phyloP scores from a whole-genome alignment of 208 protist genomes.

The Polymyxa betae region DNA sequence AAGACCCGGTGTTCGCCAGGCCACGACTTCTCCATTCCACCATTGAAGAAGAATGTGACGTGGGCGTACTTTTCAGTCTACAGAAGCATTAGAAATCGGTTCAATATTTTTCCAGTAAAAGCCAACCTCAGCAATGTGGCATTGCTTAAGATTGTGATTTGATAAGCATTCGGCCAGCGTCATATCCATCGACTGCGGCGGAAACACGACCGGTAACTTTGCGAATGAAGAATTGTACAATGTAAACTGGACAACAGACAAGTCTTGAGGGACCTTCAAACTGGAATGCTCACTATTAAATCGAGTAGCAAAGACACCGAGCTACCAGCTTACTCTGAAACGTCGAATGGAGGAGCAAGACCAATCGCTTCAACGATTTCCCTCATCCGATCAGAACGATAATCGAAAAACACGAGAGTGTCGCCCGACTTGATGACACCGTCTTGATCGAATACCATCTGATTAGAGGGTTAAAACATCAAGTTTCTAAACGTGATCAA shows the following conservation, averaged over 20 bases:
- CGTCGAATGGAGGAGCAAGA: neutral
- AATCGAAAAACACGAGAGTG: slow-evolving; percentile 65
- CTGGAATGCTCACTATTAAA: neutral
- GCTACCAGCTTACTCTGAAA: neutral
- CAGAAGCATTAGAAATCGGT: slow-evolving; percentile 46
- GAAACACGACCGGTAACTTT: slow-evolving; percentile 59
- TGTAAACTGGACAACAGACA: slow-evolving; percentile 60
- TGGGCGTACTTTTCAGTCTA: slow-evolving; percentile 72
- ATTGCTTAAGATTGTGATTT: slow-evolving; percentile 60
- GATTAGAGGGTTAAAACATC: neutral
- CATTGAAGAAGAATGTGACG: slow-evolving; percentile 79
- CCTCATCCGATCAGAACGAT: slow-evolving; percentile 69
- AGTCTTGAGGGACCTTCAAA: slow-evolving; percentile 16
- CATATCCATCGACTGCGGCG: slow-evolving; percentile 58
- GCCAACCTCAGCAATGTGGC: slow-evolving; percentile 66
- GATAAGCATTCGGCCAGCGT: slow-evolving; percentile 61
- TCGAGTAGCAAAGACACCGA: neutral
- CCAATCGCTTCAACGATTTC: slow-evolving; percentile 63
- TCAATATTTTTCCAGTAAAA: neutral
- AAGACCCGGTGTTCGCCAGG: slow-evolving; percentile 64
- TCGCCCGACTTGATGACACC: slow-evolving; percentile 60
- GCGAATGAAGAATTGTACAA: slow-evolving; percentile 61
- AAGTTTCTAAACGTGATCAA: neutral
- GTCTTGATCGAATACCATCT: slow-evolving; percentile 50
- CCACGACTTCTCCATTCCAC: slow-evolving; percentile 63